Percentiles rank a stretch among this genome's conserved stretches.
These are phyloP conservation scores for Patellifolia procumbens DNA, from an alignment of 179 eudicot genomes.

Conservation along the genomic window DNA sequence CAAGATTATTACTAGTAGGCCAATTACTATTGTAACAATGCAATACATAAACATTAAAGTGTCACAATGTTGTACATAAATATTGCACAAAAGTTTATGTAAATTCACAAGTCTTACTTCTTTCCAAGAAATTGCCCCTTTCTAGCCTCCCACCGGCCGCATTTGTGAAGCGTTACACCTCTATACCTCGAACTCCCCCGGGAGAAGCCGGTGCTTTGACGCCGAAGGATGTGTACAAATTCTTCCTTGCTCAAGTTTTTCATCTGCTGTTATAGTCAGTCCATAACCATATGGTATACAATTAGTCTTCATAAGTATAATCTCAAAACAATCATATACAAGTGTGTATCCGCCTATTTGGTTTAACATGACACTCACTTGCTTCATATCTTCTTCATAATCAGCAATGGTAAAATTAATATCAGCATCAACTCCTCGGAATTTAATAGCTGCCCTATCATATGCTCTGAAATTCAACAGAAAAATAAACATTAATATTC, in stretches of 20 bases:
- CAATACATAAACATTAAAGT: background rate
- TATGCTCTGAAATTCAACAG: slow-evolving; percentile 44
- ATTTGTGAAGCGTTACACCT: slow-evolving; percentile 48
- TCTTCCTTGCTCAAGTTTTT: slow-evolving; percentile 46
- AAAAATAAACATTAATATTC: slow-evolving; percentile 47
- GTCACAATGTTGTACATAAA: background rate
- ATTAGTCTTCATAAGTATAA: background rate
- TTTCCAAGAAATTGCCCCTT: slow-evolving; percentile 52
- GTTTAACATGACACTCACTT: slow-evolving; percentile 8
- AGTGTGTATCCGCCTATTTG: background rate
- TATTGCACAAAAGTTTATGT: too few species aligned
- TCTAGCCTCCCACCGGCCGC: slow-evolving; percentile 55
- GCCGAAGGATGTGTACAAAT: slow-evolving; percentile 50
- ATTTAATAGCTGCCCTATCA: slow-evolving; percentile 72
- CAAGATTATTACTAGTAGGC: too few species aligned
- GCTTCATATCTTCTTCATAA: slow-evolving; percentile 58
- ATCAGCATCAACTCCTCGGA: slow-evolving; percentile 69
- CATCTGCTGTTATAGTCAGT: slow-evolving; percentile 32
- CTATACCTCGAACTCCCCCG: slow-evolving; percentile 47
- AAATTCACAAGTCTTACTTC: too few species aligned
- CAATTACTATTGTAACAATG: too few species aligned
- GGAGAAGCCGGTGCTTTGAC: slow-evolving; percentile 48
- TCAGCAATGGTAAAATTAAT: slow-evolving; percentile 56
- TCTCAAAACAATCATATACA: background rate
- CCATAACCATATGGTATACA: background rate